Base-by-base conservation (phyloP, 1,284 basidiomycete genomes). In the Baeospora myosura region DNA sequence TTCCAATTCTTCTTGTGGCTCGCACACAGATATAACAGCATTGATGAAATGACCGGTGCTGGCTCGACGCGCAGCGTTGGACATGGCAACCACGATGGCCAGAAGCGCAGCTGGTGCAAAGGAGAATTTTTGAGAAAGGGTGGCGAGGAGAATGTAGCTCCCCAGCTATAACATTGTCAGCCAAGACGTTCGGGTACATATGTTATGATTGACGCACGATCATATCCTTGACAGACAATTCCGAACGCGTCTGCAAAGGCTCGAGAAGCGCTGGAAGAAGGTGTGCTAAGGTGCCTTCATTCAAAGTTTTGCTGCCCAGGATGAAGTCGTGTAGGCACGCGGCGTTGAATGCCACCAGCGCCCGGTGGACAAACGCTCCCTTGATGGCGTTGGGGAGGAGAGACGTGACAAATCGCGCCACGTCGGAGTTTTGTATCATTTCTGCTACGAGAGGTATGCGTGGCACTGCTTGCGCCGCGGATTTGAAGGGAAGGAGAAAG, bases 321-420 rank as follows among this genome's bases (percentile, higher is more conserved):
- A 96, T 68, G 51, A 88, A 89, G 39, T 91, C 90, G 20, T 95
- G 76, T 34, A 94, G 65, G 0, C 77, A 78, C 2, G 88, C 81
- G 3, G 83, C 76, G 65, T 92, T 92, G 64, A 98, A 98, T 0
- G 81, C 81, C 33, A 93, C 64, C 10, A 98, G 66, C 0, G 85
- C 76, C 29, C 82, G 82, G 58, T 96, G 84, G 0, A 70, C 62
- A 25, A 62, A 61, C 0, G 60, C 66, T 46, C 71, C 71, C 51
- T 73, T 73, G 43, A 86, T 52, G 0, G 79, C 75, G 17, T 59
- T 60, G 2, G 88, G 78, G 12, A 92, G 67, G 5, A 91, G 61
- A 5, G 70, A 66, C 1, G 78, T 61, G 2, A 86, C 66, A 49
- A 91, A 86, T 29, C 84, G 78, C 4, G 88, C 78, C 5, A 91